Evolutionary conservation across 2,329 filamentous ascomycete species (phyloP).

Genomic region (Trichoderma arundinaceum): DNA sequence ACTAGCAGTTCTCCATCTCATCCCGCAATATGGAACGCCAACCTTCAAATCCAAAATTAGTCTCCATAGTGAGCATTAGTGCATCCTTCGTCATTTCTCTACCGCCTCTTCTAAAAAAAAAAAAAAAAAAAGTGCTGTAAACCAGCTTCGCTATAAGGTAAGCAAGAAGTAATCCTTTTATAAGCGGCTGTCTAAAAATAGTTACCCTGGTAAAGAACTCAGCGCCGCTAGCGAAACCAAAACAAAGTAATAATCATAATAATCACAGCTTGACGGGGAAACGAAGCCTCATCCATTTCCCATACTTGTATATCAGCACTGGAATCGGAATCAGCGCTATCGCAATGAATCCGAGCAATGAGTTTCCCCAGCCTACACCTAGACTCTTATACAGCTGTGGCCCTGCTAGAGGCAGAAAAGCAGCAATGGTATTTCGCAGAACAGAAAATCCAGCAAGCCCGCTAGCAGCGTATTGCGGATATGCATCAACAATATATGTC

Average conservation of each 20-base stretch:
- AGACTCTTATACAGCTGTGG: slow-evolving; percentile 65
- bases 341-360: slow-evolving; percentile 57
- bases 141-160: no score
- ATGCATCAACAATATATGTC: slow-evolving; percentile 47
- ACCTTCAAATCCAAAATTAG: no score
- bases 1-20: no score
- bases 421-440: slow-evolving; percentile 63
- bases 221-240: background rate
- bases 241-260: background rate
- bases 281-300: slow-evolving; percentile 23
- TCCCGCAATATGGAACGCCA: no score
- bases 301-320: slow-evolving; percentile 3
- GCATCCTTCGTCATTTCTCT: no score
- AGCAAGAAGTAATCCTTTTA: no score
- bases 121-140: background rate
- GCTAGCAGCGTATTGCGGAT: slow-evolving; percentile 37
- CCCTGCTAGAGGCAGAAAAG: slow-evolving; percentile 72
- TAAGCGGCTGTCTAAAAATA: no score
- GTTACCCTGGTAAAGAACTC: no score
- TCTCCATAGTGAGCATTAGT: no score
- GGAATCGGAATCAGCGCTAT: slow-evolving; percentile 21
- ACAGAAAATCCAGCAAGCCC: slow-evolving; percentile 41
- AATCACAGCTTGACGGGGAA: background rate
- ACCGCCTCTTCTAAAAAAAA: no score
- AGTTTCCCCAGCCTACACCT: slow-evolving; percentile 63